Evolutionary conservation across 352 stramenopile genomes (phyloP), one percentile per base, ranked within the genome.

Genomic region (Pythium aquatile): DNA sequence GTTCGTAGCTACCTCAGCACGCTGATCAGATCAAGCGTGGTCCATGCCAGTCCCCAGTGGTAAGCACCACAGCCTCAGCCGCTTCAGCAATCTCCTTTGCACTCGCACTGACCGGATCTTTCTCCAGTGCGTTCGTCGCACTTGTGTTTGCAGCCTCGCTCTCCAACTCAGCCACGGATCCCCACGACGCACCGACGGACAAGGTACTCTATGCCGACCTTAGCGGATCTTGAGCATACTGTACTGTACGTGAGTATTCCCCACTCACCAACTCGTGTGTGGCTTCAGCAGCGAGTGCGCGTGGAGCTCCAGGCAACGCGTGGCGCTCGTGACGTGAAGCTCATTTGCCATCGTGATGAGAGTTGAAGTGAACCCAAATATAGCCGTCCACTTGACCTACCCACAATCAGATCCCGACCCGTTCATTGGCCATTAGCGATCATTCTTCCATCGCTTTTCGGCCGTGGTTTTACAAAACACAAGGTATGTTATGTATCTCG

Each of bases 81-180:
- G 32, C 8, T 9, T 9, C 5, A 35, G 8, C 8, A 17, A 1
- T 26, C 16, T 24, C 13, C 13, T 17, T 10, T 26, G 7, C n/a
- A 48, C 42, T 8, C 16, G 3, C 42, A 48, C 42, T 26, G 42
- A 7, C 5, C 5, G 42, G 5, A 26, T 28, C n/a, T 48, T 26
- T 14, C 26, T 35, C 11, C 30, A 72, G 66, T 5, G 11, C 46
- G 14, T 72, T 72, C 42, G 66, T 68, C n/a, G 60, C 66, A n/a
- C 35, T 72, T 2, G 66, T 72, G 3, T 72, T 72, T 39, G 57
- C 66, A 9, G 66, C 66, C 0, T 72, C 66, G 7, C 52, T 65
- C 28, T 30, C 37, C 16, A 72, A 72, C 47, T 37, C 49, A 4
- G 58, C 48, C 28, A 44, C 37, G 32, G 48, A 60, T 48, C 17